Evolutionary conservation across 148 eudicot species (phyloP).

Genomic region (Rhododendron mucronatum): DNA sequence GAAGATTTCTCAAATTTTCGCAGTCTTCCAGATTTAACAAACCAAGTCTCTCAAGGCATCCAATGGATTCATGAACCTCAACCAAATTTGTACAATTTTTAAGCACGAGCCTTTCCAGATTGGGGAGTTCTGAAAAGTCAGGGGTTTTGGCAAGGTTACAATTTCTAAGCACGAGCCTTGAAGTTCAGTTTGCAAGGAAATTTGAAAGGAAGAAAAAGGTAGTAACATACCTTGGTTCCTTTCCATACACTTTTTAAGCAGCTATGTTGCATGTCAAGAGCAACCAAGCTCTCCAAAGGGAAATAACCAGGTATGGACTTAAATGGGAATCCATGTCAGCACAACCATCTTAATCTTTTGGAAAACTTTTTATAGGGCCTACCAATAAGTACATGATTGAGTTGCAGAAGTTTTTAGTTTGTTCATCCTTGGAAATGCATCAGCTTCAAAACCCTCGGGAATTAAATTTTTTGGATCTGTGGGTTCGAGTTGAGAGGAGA

Average conservation of each 20-base stretch:
- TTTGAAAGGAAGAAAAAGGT: not conserved
- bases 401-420: not conserved
- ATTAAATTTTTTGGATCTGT: too few relatives aligned
- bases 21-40: not conserved
- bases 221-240: not conserved
- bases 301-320: not conserved
- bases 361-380: not conserved
- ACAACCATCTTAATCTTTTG: not conserved
- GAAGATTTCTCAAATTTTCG: not conserved
- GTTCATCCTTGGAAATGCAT: not conserved
- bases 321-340: not conserved
- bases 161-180: too few relatives aligned
- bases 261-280: not conserved
- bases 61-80: not conserved
- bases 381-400: not conserved
- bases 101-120: not conserved
- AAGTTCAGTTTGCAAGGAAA: too few relatives aligned
- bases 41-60: not conserved
- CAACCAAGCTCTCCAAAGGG: not conserved
- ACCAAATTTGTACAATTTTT: not conserved
- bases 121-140: not conserved
- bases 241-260: not conserved
- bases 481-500: too few relatives aligned
- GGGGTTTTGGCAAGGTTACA: not conserved
- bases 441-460: not conserved